Evolutionary conservation across 352 stramenopile species (phyloP).

Genomic region (Globisporangium parvum): DNA sequence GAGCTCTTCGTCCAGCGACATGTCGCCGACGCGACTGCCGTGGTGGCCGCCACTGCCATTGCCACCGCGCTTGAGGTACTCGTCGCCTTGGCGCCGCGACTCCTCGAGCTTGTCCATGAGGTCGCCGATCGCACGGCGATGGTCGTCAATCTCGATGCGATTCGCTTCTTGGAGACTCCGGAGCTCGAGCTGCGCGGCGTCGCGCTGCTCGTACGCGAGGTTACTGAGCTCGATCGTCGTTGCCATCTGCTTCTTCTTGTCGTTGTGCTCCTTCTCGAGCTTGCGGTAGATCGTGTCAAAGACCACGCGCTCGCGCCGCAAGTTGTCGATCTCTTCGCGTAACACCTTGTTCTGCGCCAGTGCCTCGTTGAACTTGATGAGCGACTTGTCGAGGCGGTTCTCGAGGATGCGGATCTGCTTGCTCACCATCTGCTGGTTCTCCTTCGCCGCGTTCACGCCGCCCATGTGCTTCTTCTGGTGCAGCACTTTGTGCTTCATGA

Average conservation of each 20-base stretch:
- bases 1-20: conserved; percentile 52
- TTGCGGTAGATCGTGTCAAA: conserved; percentile 95
- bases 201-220: conserved; percentile 92
- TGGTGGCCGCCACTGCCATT: conserved; percentile 7
- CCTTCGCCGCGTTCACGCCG: conserved; percentile 92
- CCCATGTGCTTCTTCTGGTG: conserved; percentile 94
- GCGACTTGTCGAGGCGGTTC: conserved; percentile 94
- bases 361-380: conserved; percentile 97
- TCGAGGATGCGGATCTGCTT: conserved; percentile 97
- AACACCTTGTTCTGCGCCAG: conserved; percentile 91
- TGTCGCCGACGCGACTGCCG: conserved; percentile 23
- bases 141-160: conserved; percentile 67
- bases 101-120: conserved; percentile 62
- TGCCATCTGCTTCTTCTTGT: conserved; percentile 95
- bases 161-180: conserved; percentile 91
- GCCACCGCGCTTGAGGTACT: conserved; percentile 15
- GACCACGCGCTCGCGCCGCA: conserved; percentile 90
- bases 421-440: conserved; percentile 94
- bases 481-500: conserved; percentile 83
- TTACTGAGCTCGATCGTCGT: conserved; percentile 94
- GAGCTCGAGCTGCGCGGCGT: conserved; percentile 91
- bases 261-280: conserved; percentile 87
- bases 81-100: conserved; percentile 34
- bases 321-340: conserved; percentile 91
- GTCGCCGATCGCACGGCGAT: conserved; percentile 48